phyloP scores from a whole-genome alignment of 306 rosid species.

The barrel medic (Medicago truncatula) region DNA sequence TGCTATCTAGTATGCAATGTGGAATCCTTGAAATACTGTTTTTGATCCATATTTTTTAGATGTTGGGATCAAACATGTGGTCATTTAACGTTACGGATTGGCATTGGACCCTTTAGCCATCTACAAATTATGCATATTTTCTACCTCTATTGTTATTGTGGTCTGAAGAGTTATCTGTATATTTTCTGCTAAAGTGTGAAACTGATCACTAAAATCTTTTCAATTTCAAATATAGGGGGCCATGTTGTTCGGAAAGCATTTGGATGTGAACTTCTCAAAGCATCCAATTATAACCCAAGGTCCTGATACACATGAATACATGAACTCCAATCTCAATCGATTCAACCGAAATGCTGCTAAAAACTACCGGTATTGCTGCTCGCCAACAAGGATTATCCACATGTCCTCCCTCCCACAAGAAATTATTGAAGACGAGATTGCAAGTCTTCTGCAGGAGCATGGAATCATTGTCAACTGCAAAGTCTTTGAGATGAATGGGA shows the following conservation, averaged over 20 bases:
- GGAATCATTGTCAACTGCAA: conserved; percentile 77
- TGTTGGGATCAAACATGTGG: too few species aligned
- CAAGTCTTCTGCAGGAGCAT: conserved; percentile 78
- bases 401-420: conserved; percentile 94
- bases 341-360: conserved; percentile 98
- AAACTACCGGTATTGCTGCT: conserved; percentile 97
- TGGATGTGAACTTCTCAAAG: conserved; percentile 97
- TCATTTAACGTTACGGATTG: not conserved
- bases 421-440: conserved; percentile 83
- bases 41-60: too few species aligned
- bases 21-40: too few species aligned
- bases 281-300: conserved; percentile 91
- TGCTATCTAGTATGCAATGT: too few species aligned
- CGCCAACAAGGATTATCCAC: conserved; percentile 93
- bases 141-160: not conserved
- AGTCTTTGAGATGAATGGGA: conserved; percentile 98
- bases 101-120: not conserved
- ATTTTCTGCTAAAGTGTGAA: conserved; percentile 1
- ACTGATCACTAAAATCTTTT: conserved; percentile 11
- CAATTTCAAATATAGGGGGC: conserved; percentile 63
- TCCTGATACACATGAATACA: conserved; percentile 86
- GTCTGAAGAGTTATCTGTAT: conserved; percentile 16
- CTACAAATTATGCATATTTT: conserved; percentile 6
- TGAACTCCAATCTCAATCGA: conserved; percentile 92
- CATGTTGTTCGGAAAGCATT: conserved; percentile 81